Percentiles rank a stretch among this genome's conserved stretches.
phyloP scores from a whole-genome alignment of 345 rosid genomes.

The Kernera saxatilis region DNA sequence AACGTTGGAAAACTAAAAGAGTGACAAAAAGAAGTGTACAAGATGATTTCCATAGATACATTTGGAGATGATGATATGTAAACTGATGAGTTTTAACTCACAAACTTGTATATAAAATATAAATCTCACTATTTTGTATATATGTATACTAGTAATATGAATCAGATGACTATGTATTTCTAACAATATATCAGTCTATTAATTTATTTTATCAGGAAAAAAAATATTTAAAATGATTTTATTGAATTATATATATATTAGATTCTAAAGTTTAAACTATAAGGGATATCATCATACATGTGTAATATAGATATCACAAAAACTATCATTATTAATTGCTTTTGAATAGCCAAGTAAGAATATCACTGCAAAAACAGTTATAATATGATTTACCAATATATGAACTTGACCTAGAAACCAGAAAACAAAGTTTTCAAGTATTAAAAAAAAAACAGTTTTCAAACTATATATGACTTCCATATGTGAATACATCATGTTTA shows the following conservation, averaged over 20 bases:
- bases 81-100: not conserved
- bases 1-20: not conserved
- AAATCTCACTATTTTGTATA: not conserved
- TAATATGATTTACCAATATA: not conserved
- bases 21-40: not conserved
- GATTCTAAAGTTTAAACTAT: not conserved
- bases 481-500: not conserved
- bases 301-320: not conserved
- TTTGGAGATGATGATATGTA: not conserved
- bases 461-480: not conserved
- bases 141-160: not conserved
- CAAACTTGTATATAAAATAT: not conserved
- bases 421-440: not conserved
- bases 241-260: not conserved
- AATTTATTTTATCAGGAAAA: not conserved
- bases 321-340: not conserved
- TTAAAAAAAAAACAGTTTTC: not conserved
- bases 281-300: not conserved
- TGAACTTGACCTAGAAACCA: conserved; percentile 3
- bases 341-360: not conserved
- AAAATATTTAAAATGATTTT: not conserved
- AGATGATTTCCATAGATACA: not conserved
- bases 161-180: not conserved
- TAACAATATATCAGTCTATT: not conserved
- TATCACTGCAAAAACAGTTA: not conserved